Base-by-base conservation (phyloP, 2,329 filamentous ascomycete species). In the Meredithiella fracta region DNA sequence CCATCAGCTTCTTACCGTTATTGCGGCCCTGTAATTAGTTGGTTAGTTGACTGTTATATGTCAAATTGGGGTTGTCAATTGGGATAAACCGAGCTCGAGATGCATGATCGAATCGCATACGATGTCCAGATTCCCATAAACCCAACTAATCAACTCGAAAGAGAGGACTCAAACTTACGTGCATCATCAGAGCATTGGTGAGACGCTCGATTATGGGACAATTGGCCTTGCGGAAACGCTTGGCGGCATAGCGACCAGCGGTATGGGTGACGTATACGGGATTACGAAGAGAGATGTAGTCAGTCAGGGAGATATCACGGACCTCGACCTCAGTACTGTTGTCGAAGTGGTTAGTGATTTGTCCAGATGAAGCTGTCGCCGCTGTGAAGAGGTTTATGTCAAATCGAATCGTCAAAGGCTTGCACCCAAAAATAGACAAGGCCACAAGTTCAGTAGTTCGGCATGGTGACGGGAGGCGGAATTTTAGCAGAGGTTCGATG, bases 1-100 rank as follows among this genome's bases (percentile, higher is more conserved):
- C 94, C 90, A 94, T 96, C 72, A 97, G 84, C 88, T 98, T 98
- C 86, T 98, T 98, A 77, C 92, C 92, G 86, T 96, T 98, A 87
- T 98, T 98, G 78, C 92, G 92, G 76, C 92, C 92, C 85, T 98
- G 97, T 98, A 72, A 98, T 83, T 60, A 91, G 97, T 29, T 40
- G 14, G 58, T 59, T 26, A 59, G 58, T 47, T 34, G 15, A 2
- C 11, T 34, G 29, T 11, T 34, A 7, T 20, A 31, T n/a, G 34
- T 44, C 40, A 49, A 25, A 20, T 51, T n/a, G 29, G 5, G 5
- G 29, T 11, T 34, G 29, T 34, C 29, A 34, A 5, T 34, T 34
- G n/a, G n/a, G n/a, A n/a, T n/a, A n/a, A n/a, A n/a, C n/a, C n/a
- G n/a, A n/a, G n/a, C n/a, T n/a, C n/a, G n/a, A n/a, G n/a, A n/a